Evolutionary conservation across 139 green algal species (phyloP), one percentile per base, ranked within the genome.

Genomic region (Medakamo hakoo): DNA sequence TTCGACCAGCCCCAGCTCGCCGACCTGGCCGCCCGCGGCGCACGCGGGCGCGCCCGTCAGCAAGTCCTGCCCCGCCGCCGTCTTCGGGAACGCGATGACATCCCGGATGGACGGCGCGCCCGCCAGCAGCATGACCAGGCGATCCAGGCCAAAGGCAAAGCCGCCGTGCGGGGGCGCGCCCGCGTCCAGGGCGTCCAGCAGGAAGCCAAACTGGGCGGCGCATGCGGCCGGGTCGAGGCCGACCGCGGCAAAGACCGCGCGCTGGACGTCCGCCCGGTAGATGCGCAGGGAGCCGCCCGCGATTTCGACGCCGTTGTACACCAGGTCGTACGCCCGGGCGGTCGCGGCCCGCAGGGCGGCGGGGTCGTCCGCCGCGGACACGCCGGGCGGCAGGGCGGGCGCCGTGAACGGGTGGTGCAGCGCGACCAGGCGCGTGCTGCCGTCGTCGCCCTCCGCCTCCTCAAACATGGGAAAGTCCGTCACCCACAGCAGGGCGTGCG

Each of bases 31-130:
- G 1, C 73, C 58, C 4, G 64, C 71, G 22, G 87, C 84, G 2
- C 59, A 1, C 9, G 79, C 70, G 24, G 84, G 89, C 1, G 89
- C 80, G 55, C 78, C 73, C 1, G 90, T 97, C 26, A 97, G 77
- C 62, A 87, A 61, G 71, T 87, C 95, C 74, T 94, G 81, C 3
- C 74, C 84, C 26, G 67, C 49, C 32, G 91, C 81, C 1, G 89
- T 98, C 70, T 98, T 99, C 24, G 93, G 93, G 73, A 99, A 99
- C n/a, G 93, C 93, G 68, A 99, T 99, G 27, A 99, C 93, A 68
- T 99, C 93, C 3, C 93, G 71, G 40, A 99, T 99, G 64, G 80
- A 92, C 23, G 72, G 59, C 52, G 74, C 80, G 0, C 78, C 78
- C 4, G 84, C 79, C 69, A 97, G 73, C 69, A 97, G 79, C 92